Percentiles rank a stretch among this genome's conserved stretches.
Conservation (phyloP, 805 yeast species). For the Myxozyma monticola region DNA sequence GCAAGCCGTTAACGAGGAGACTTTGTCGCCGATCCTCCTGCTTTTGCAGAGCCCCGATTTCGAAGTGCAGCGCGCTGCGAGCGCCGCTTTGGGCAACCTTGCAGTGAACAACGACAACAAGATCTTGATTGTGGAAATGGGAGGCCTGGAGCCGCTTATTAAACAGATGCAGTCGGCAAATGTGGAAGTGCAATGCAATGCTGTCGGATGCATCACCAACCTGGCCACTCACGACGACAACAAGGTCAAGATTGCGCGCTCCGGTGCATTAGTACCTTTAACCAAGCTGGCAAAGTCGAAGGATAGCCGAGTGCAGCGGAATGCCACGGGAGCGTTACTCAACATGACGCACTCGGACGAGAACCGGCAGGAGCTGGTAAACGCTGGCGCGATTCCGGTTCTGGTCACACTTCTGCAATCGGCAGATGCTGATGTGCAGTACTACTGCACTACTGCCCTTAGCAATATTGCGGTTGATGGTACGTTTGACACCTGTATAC, state of each 20-base stretch:
- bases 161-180: conserved; percentile 97
- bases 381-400: conserved; percentile 98
- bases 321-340: conserved; percentile 95
- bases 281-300: conserved; percentile 92
- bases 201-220: conserved; percentile 98
- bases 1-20: conserved; percentile 84
- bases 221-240: conserved; percentile 97
- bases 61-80: conserved; percentile 97
- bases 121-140: conserved; percentile 92
- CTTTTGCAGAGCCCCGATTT: conserved; percentile 83
- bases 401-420: conserved; percentile 81
- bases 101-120: conserved; percentile 97
- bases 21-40: conserved; percentile 87
- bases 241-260: conserved; percentile 90
- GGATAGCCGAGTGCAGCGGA: conserved; percentile 95
- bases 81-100: conserved; percentile 97
- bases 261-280: conserved; percentile 93
- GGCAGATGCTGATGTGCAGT: conserved; percentile 94
- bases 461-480: conserved; percentile 97
- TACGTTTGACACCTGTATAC: no score
- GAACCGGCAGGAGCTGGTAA: conserved; percentile 92
- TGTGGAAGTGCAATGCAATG: conserved; percentile 98
- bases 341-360: conserved; percentile 98
- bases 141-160: conserved; percentile 93
- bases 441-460: conserved; percentile 95